Conservation (phyloP, 192 early-diverging fungal genomes). For the Coemansia pectinata region DNA sequence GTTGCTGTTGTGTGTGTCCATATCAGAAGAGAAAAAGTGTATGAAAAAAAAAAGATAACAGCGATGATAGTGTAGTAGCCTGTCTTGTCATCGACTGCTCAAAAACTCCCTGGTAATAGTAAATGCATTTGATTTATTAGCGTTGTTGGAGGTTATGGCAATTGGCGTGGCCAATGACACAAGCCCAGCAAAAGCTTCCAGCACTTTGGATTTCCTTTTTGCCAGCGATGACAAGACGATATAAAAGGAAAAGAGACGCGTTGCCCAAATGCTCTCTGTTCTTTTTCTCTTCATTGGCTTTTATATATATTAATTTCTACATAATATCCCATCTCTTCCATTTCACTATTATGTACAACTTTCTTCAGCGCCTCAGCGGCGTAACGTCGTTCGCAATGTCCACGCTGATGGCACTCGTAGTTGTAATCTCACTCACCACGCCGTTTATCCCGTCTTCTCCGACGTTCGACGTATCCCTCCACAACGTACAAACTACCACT, state of each 20-base stretch:
- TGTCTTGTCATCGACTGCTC: neutral
- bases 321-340: neutral
- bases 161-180: neutral
- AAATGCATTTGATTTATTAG: neutral
- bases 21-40: neutral
- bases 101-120: neutral
- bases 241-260: neutral
- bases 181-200: constrained; percentile 3
- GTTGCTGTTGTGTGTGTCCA: neutral
- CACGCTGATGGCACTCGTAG: constrained; percentile 41
- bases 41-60: no score
- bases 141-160: neutral
- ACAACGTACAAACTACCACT: constrained; percentile 42
- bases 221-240: neutral
- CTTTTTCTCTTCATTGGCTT: neutral
- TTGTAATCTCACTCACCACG: constrained; percentile 42
- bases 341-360: constrained; percentile 47
- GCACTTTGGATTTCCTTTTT: neutral
- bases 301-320: constrained; percentile 2
- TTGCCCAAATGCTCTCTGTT: neutral
- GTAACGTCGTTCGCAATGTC: constrained; percentile 55
- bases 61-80: neutral
- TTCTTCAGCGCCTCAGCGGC: constrained; percentile 52
- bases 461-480: constrained; percentile 27
- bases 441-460: constrained; percentile 42